Conservation (phyloP, 164 flowering plant genomes). For the Santalum album region DNA sequence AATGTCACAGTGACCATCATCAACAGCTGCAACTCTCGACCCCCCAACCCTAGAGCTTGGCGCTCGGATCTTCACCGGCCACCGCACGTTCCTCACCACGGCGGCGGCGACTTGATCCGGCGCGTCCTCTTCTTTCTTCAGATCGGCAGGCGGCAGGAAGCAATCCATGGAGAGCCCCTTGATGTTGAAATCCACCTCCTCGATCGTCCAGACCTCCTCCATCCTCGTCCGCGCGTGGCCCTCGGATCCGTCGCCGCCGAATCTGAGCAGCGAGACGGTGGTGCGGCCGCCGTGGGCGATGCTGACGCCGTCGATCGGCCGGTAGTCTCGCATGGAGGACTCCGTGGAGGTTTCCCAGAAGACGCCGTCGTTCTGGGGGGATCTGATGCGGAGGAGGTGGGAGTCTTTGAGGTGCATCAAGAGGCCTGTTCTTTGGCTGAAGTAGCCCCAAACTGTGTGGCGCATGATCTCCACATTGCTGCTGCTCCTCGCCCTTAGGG, state of each 20-base stretch:
- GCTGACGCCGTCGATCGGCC: slow-evolving; percentile 62
- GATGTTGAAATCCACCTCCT: slow-evolving; percentile 83
- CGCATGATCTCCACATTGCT: slow-evolving; percentile 64
- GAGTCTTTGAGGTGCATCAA: slow-evolving; percentile 66
- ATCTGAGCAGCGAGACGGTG: slow-evolving; percentile 54
- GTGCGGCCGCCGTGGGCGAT: slow-evolving; percentile 76
- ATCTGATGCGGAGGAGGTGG: slow-evolving; percentile 63
- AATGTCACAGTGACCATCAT: slow-evolving; percentile 27
- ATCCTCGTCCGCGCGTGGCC: slow-evolving; percentile 60
- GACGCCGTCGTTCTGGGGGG: slow-evolving; percentile 33
- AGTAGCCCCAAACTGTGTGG: slow-evolving; percentile 87
- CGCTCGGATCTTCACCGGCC: slow-evolving; percentile 21
- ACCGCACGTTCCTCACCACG: slow-evolving; percentile 4
- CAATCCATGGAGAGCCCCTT: slow-evolving; percentile 73
- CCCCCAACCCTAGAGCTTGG: slow-evolving; percentile 25
- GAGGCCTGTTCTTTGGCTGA: slow-evolving; percentile 88
- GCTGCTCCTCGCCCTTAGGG: slow-evolving; percentile 65
- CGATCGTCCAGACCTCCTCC: slow-evolving; percentile 86
- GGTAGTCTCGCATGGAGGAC: slow-evolving; percentile 59
- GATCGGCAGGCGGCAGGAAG: slow-evolving; percentile 84
- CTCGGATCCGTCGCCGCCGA: slow-evolving; percentile 49
- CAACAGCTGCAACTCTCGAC: slow-evolving; percentile 52
- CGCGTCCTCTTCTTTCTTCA: slow-evolving; percentile 53
- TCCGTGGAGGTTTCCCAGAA: slow-evolving; percentile 94
- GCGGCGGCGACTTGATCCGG: background rate